phyloP scores from a whole-genome alignment of 208 protist species.

The Leishmania tarentolae region DNA sequence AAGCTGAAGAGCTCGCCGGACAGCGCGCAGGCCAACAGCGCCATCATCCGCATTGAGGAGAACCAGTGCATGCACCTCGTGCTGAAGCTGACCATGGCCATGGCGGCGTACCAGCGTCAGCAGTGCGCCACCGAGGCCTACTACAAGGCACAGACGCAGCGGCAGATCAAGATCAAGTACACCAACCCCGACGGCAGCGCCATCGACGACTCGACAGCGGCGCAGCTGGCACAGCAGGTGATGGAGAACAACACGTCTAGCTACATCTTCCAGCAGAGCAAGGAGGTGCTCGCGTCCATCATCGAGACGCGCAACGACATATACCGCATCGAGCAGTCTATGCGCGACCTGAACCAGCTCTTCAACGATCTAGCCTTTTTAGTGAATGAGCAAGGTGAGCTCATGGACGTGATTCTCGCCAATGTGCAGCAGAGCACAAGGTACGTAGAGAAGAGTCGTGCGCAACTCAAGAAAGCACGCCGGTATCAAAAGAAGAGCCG shows the following conservation, averaged over 20 bases:
- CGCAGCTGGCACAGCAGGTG: constrained; percentile 76
- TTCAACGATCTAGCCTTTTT: constrained; percentile 91
- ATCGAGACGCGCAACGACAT: constrained; percentile 92
- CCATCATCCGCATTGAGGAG: constrained; percentile 86
- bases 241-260: constrained; percentile 78
- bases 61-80: constrained; percentile 81
- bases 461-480: constrained; percentile 73
- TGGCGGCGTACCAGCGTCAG: constrained; percentile 70
- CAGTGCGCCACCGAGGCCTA: constrained; percentile 60
- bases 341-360: constrained; percentile 87
- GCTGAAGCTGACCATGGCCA: constrained; percentile 42
- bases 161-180: constrained; percentile 93
- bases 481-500: constrained; percentile 81
- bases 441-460: constrained; percentile 67
- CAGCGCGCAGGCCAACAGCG: constrained; percentile 61
- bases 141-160: constrained; percentile 81
- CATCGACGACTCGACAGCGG: constrained; percentile 74
- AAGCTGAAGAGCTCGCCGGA: constrained; percentile 66
- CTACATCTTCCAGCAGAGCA: constrained; percentile 90
- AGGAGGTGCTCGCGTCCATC: constrained; percentile 79
- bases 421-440: constrained; percentile 65
- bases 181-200: constrained; percentile 76
- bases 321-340: constrained; percentile 87
- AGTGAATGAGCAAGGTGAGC: constrained; percentile 87
- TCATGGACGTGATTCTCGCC: constrained; percentile 83